These are phyloP conservation scores for Prunus salicina DNA, from an alignment of 306 rosid species.

Conservation along the genomic window DNA sequence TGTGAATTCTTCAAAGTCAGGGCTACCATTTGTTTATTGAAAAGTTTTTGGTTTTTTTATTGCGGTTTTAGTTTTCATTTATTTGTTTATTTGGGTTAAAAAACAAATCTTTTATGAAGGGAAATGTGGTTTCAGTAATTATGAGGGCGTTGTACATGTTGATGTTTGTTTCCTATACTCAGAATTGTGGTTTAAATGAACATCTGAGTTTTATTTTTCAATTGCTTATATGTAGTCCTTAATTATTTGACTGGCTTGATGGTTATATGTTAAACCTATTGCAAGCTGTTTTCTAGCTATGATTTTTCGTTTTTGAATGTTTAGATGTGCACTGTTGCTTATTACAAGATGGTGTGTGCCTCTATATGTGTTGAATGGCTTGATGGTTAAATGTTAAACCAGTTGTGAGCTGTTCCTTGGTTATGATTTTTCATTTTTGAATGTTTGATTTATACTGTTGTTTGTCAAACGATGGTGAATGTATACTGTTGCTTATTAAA, in stretches of 20 bases:
- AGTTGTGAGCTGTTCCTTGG: neutral
- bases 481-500: neutral
- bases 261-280: neutral
- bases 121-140: neutral
- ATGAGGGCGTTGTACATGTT: neutral
- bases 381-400: neutral
- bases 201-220: neutral
- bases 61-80: neutral
- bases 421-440: neutral
- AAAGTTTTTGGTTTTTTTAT: neutral
- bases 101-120: too few relatives aligned
- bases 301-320: neutral
- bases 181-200: neutral
- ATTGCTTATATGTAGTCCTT: neutral
- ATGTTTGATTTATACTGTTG: neutral
- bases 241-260: neutral
- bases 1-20: neutral
- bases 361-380: neutral
- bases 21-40: neutral
- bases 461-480: neutral
- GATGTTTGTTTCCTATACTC: neutral
- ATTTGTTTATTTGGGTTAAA: too few relatives aligned
- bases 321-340: neutral
- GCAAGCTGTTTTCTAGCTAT: neutral
- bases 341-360: neutral